phyloP scores from a whole-genome alignment of 306 rosid species.

The Glycine soja region DNA sequence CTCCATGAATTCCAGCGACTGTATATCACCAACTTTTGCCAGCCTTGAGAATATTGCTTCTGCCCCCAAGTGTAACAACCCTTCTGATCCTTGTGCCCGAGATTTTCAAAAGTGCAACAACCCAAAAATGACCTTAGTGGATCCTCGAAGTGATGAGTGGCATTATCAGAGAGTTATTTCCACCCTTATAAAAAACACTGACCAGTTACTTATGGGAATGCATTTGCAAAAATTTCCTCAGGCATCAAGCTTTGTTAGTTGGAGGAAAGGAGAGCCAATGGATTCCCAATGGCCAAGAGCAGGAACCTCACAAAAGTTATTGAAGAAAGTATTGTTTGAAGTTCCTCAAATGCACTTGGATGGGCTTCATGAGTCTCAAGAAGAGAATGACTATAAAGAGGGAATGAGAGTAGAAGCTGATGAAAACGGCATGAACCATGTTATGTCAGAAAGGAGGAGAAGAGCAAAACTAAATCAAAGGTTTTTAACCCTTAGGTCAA shows the following conservation, averaged over 20 bases:
- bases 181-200: slow-evolving; percentile 61
- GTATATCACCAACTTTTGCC: slow-evolving; percentile 78
- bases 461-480: slow-evolving; percentile 82
- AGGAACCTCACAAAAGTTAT: slow-evolving; percentile 59
- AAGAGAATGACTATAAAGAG: slow-evolving; percentile 63
- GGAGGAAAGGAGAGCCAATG: slow-evolving; percentile 57
- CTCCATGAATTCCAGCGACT: slow-evolving; percentile 80
- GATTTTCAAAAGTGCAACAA: slow-evolving; percentile 33
- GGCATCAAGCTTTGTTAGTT: slow-evolving; percentile 67
- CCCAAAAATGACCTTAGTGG: slow-evolving; percentile 56
- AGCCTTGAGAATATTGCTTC: slow-evolving; percentile 56
- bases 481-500: slow-evolving; percentile 67
- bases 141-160: slow-evolving; percentile 54
- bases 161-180: slow-evolving; percentile 73
- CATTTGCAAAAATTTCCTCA: slow-evolving; percentile 51
- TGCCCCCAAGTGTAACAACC: slow-evolving; percentile 46
- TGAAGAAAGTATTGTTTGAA: slow-evolving; percentile 77
- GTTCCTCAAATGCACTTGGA: slow-evolving; percentile 77
- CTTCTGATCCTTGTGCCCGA: slow-evolving; percentile 28
- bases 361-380: slow-evolving; percentile 57
- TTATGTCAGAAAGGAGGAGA: slow-evolving; percentile 69
- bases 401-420: slow-evolving; percentile 69
- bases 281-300: slow-evolving; percentile 52
- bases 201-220: slow-evolving; percentile 57
- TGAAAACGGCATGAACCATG: slow-evolving; percentile 70